Evolutionary conservation across 23 red algal genomes (phyloP), one percentile per base, ranked within the genome.

Genomic region (Gracilaria gracilis): DNA sequence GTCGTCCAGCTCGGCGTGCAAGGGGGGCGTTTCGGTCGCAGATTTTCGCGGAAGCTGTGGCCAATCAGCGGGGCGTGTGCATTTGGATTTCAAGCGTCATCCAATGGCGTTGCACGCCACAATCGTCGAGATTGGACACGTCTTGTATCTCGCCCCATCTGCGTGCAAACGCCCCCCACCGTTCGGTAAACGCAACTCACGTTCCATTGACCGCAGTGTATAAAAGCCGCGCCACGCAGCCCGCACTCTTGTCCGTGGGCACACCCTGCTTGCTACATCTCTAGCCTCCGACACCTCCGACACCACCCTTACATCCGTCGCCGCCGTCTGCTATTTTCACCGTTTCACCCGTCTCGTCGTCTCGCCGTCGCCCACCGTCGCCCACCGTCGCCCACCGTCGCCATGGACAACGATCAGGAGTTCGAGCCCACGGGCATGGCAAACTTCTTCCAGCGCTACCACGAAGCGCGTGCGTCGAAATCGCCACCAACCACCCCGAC

Each of bases 371-470:
- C 77, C 51, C 42, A 46, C 42, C 42, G 42, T 11, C 42, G 4
- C 42, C 42, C 42, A 11, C 42, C 42, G 42, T 46, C 42, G 42
- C 42, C 4, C 42, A 46, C 40, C 20, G 13, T 44, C 54, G 57
- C 61, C 37, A 65, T 70, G 57, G 61, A 69, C 20, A 31, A 70
- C 81, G 38, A 67, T 15, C 57, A 85, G 12, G 49, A 79, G 20
- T 79, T 89, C 55, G 86, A 89, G 20, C 86, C 86, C 7, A 59
- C 86, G 58, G 86, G 61, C 71, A 80, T 80, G 49, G 36, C 46
- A 51, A 89, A 89, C 86, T 89, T 89, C 75, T 57, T 89, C 34
- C 36, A 67, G 39, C 86, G 86, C 54, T 89, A 89, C 72, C 71
- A 78, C 70, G 72, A 89, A 57, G 75, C 75, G 32, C 49, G 86